These are phyloP conservation scores for Capsella bursapastoris DNA, from an alignment of 345 rosid genomes.

Conservation along the genomic window DNA sequence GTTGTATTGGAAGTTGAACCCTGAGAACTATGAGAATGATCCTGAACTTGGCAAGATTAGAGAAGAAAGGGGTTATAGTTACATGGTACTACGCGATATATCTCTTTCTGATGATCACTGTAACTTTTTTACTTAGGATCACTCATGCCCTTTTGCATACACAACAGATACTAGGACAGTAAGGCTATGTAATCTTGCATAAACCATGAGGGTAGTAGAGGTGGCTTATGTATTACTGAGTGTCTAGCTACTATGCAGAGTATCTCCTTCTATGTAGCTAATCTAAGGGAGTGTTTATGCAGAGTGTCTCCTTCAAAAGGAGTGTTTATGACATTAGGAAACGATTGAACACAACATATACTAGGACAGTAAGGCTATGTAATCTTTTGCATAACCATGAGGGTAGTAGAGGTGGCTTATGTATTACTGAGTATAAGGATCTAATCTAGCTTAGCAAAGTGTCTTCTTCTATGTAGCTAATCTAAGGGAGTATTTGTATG, in stretches of 20 bases:
- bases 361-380: not conserved
- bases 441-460: not conserved
- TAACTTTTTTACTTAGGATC: not conserved
- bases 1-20: constrained; percentile 80
- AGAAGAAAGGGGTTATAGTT: constrained; percentile 79
- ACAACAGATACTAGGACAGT: not conserved
- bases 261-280: not conserved
- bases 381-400: not conserved
- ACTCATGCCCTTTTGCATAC: not conserved
- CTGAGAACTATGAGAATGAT: constrained; percentile 73
- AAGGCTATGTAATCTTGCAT: not conserved
- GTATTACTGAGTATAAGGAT: not conserved
- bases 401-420: not conserved
- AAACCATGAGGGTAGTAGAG: not conserved
- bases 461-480: not conserved
- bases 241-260: not conserved
- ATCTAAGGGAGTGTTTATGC: not conserved
- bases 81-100: constrained; percentile 59
- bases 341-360: not conserved
- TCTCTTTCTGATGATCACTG: not conserved
- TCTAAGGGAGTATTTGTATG: not conserved
- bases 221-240: not conserved
- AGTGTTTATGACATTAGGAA: too few relatives aligned
- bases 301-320: too few relatives aligned
- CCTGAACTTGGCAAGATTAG: constrained; percentile 64